Conservation (phyloP, 1,139 yeast species). For the Suhomyces choctaworum region DNA sequence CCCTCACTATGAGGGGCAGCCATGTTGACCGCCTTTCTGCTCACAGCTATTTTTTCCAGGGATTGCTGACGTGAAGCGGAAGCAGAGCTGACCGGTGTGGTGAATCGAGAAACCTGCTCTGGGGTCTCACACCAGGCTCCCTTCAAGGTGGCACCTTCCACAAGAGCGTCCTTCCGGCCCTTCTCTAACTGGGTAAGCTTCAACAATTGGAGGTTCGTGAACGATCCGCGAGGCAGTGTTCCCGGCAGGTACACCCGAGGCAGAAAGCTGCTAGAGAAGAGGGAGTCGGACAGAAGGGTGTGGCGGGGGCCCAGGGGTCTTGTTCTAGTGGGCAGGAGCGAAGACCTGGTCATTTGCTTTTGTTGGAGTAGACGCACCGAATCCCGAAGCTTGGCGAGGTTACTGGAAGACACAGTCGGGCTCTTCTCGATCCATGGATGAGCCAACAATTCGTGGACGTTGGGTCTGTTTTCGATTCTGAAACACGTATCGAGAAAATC, state of each 20-base stretch:
- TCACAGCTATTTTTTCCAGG: slow-evolving; percentile 7
- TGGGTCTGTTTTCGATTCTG: slow-evolving; percentile 41
- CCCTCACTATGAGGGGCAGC: slow-evolving; percentile 2
- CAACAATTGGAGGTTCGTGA: slow-evolving; percentile 3
- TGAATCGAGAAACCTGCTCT: slow-evolving; percentile 29
- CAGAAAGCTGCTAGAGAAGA: slow-evolving; percentile 4
- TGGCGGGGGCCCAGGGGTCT: not conserved
- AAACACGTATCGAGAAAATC: slow-evolving; percentile 62
- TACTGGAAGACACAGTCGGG: slow-evolving; percentile 1
- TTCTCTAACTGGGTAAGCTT: slow-evolving; percentile 14
- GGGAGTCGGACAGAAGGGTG: slow-evolving; percentile 7
- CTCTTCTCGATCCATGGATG: slow-evolving; percentile 48
- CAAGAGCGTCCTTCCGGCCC: slow-evolving; percentile 17
- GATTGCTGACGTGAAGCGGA: slow-evolving; percentile 17
- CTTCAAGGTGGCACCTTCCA: slow-evolving; percentile 23
- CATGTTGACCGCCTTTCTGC: slow-evolving; percentile 3
- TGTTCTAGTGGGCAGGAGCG: slow-evolving; percentile 8
- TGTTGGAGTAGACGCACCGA: slow-evolving; percentile 11
- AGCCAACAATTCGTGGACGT: slow-evolving; percentile 44
- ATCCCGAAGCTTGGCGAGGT: slow-evolving; percentile 8
- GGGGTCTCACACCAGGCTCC: slow-evolving; percentile 37
- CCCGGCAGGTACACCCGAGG: slow-evolving; percentile 4
- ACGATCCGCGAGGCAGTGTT: slow-evolving; percentile 6
- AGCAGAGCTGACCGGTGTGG: slow-evolving; percentile 24
- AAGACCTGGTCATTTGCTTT: slow-evolving; percentile 4